Evolutionary conservation across 2,329 filamentous ascomycete species (phyloP).

Genomic region (Penicillium sp.): DNA sequence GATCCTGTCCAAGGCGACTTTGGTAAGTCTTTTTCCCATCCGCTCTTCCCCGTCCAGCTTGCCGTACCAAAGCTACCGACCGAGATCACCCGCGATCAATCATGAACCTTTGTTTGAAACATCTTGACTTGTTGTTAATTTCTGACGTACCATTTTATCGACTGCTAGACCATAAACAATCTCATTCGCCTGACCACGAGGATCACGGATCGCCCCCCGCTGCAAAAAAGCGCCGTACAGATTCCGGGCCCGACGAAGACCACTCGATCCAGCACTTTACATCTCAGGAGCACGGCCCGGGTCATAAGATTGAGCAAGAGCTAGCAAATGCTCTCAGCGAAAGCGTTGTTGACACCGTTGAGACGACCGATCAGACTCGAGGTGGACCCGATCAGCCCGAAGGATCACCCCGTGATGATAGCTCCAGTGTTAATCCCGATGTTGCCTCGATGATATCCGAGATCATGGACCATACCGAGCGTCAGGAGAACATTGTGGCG

Average conservation of each 20-base stretch:
- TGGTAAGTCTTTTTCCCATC: constrained; percentile 29
- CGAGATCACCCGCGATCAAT: background rate
- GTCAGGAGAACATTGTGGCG: constrained; percentile 37
- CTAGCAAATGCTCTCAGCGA: constrained; percentile 33
- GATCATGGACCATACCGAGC: constrained; percentile 43
- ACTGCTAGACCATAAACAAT: constrained; percentile 25
- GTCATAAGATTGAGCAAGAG: constrained; percentile 36
- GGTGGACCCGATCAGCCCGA: constrained; percentile 22
- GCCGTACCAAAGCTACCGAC: background rate
- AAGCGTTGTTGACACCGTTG: constrained; percentile 26
- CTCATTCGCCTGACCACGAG: constrained; percentile 32
- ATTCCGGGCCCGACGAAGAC: constrained; percentile 25
- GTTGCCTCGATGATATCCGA: constrained; percentile 39
- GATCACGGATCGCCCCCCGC: constrained; percentile 31
- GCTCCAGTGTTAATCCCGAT: constrained; percentile 29
- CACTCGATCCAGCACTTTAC: constrained; percentile 17
- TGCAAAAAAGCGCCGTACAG: constrained; percentile 40
- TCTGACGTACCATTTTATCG: background rate
- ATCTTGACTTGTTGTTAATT: background rate
- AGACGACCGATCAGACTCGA: constrained; percentile 20
- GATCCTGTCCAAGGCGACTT: constrained; percentile 25
- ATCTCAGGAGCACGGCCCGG: constrained; percentile 25
- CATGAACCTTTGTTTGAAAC: background rate
- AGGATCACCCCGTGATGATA: constrained; percentile 18
- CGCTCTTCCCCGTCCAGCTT: background rate